Evolutionary conservation across 768 basidiomycete genomes (phyloP).

Genomic region (Boletus rubropictus): DNA sequence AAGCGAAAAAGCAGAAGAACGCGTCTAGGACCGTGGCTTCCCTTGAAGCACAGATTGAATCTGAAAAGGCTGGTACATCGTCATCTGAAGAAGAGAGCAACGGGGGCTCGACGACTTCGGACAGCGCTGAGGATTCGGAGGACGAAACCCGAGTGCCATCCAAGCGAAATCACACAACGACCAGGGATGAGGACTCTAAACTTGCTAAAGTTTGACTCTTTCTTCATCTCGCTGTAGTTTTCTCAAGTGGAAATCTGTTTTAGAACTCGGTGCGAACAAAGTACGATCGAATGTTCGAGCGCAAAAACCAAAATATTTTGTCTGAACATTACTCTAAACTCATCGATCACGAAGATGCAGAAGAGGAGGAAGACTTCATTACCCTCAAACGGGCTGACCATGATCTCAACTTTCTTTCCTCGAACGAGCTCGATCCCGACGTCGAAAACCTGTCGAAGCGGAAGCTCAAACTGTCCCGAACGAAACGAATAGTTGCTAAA

Average conservation of each 20-base stretch:
- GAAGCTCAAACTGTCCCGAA: constrained; percentile 67
- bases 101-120: constrained; percentile 16
- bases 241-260: background rate
- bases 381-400: constrained; percentile 91
- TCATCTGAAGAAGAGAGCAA: constrained; percentile 18
- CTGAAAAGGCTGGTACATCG: constrained; percentile 13
- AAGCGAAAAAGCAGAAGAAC: constrained; percentile 75
- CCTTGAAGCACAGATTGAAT: constrained; percentile 28
- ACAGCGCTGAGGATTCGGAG: constrained; percentile 24
- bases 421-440: constrained; percentile 32
- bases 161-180: background rate
- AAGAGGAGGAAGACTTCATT: constrained; percentile 77
- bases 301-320: constrained; percentile 90
- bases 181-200: constrained; percentile 20
- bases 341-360: constrained; percentile 57
- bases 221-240: background rate
- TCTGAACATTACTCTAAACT: constrained; percentile 88
- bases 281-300: constrained; percentile 96
- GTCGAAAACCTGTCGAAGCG: constrained; percentile 73
- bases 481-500: constrained; percentile 68
- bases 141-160: constrained; percentile 10
- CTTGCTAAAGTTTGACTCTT: constrained; percentile 37
- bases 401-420: constrained; percentile 55
- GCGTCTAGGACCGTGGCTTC: constrained; percentile 43
- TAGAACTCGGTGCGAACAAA: constrained; percentile 69